Percentiles rank a stretch among this genome's conserved stretches.
Evolutionary conservation across 345 rosid genomes (phyloP).

Genomic region (Mangifera indica): DNA sequence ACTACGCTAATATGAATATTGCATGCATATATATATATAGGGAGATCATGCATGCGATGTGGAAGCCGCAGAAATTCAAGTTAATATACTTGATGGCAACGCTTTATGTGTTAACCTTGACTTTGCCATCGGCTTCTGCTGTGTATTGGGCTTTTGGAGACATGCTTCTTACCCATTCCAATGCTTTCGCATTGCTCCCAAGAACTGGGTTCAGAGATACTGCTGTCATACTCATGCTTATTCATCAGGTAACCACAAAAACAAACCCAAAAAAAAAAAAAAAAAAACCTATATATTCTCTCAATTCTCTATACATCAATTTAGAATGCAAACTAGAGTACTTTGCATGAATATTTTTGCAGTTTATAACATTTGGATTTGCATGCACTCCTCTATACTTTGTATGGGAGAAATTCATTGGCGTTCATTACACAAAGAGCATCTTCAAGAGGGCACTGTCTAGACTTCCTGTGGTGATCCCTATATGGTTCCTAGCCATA

Average conservation of each 20-base stretch:
- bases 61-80: slow-evolving; percentile 99
- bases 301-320: background rate
- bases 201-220: slow-evolving; percentile 67
- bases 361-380: slow-evolving; percentile 97
- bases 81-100: slow-evolving; percentile 81
- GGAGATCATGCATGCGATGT: slow-evolving; percentile 99
- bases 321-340: background rate
- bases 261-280: too few relatives aligned
- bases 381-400: slow-evolving; percentile 97
- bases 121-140: slow-evolving; percentile 93
- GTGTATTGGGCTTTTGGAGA: slow-evolving; percentile 99
- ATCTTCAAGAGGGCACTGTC: slow-evolving; percentile 73
- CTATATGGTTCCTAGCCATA: slow-evolving; percentile 93
- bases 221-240: slow-evolving; percentile 91
- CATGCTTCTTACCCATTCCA: slow-evolving; percentile 75
- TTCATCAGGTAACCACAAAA: slow-evolving; percentile 58
- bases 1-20: background rate
- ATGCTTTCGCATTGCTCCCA: slow-evolving; percentile 86
- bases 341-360: slow-evolving; percentile 16
- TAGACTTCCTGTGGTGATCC: slow-evolving; percentile 91
- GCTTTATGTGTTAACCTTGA: slow-evolving; percentile 78
- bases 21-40: slow-evolving; percentile 37
- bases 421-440: slow-evolving; percentile 81
- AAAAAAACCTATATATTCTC: too few relatives aligned
- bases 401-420: slow-evolving; percentile 91